A percentile compares a stretch with the other conserved stretches of the same genome.
Evolutionary conservation across 129 eudicot species (phyloP).

Genomic region (Escallonia herrerae): DNA sequence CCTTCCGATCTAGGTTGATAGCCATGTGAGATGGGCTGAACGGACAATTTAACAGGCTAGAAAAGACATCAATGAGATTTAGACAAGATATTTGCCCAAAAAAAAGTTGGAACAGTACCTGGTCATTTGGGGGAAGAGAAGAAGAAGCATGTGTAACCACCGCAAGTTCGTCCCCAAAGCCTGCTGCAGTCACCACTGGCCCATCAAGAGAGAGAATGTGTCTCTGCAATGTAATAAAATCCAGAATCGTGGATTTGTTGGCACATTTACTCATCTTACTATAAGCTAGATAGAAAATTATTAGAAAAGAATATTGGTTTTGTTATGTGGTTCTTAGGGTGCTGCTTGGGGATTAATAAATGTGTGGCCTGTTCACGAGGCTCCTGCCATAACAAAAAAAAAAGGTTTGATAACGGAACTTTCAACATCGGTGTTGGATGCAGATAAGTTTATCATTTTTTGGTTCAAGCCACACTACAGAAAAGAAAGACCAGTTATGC

Average conservation of each 20-base stretch:
- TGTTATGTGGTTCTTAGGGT: no score
- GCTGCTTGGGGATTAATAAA: no score
- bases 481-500: no score
- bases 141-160: conserved; percentile 83
- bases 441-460: no score
- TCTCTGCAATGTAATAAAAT: conserved; percentile 33
- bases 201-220: conserved; percentile 84
- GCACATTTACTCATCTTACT: no score
- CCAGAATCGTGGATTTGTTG: neutral
- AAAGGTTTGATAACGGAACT: no score
- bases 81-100: neutral
- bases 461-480: no score
- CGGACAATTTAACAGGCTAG: neutral
- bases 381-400: no score
- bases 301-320: no score
- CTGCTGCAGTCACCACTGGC: conserved; percentile 91
- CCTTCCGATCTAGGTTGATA: neutral
- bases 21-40: neutral
- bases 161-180: conserved; percentile 80
- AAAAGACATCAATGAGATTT: neutral
- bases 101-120: conserved; percentile 29
- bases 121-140: conserved; percentile 77
- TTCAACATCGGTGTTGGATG: no score
- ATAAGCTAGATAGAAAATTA: no score
- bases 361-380: no score